Evolutionary conservation across 2,329 filamentous ascomycete genomes (phyloP), one percentile per base, ranked within the genome.

Genomic region (Helminthosporium solani): DNA sequence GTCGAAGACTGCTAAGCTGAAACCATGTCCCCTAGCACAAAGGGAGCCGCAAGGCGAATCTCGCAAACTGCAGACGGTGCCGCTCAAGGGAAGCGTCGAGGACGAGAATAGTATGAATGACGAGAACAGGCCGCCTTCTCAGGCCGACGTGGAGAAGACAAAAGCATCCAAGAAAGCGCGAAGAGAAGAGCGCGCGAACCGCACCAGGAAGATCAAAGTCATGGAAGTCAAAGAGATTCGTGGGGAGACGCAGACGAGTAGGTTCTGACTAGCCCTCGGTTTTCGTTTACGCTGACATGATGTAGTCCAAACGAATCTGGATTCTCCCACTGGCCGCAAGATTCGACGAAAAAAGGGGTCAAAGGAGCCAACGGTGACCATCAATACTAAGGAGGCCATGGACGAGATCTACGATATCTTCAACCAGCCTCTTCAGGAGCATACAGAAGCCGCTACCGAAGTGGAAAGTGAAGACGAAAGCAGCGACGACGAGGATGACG

Each of bases 381-480:
- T 99, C 55, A 90, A 97, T 65, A 99, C 94, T 11, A 88, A 83
- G 59, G 92, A 94, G 54, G 94, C 94, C 3, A 96, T 92, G 52
- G 91, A 97, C 58, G 94, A 99, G 58, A 96, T 99, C 42, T 97
- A 97, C 62, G 90, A 90, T 47, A 89, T 99, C 38, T 99, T 97
- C 73, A 97, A 94, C 62, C 88, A 94, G 47, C 92, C 94, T 1
- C 70, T 92, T 28, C 78, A 79, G 51, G 73, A 74, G 2, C 68
- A 74, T 44, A 70, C 71, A 15, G 67, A 74, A 2, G 72, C 73
- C 25, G 66, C 71, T 31, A 67, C 72, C 0, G 80, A 77, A 19
- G 77, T 78, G 2, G 84, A 89, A 12, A 84, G 86, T 46, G 83
- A 86, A 36, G 87, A 77, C 44, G 81, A 82, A 14, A 82, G 77